Evolutionary conservation across 176 grass and related monocot genomes (phyloP), one percentile per base, ranked within the genome.

Genomic region (Aegilops longissima): DNA sequence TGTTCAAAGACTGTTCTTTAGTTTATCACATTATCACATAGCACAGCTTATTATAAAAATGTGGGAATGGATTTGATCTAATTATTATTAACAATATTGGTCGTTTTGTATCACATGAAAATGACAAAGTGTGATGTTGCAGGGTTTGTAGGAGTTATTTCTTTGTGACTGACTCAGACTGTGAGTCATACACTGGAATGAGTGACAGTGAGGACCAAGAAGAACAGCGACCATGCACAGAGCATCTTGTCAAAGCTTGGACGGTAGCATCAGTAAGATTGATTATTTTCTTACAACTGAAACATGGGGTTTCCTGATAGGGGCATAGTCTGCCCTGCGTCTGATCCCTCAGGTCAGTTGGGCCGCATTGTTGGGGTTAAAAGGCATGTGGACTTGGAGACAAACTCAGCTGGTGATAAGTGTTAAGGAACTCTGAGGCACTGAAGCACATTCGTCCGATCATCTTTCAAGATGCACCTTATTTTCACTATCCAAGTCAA

Each of bases 191-290:
- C 70, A 67, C 68, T 66, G 96, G 93, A 61, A 89, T 80, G 24
- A 94, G 88, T 88, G 94, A 96, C 62, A 96, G 90, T 33, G 94
- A 99, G 78, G 94, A 99, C 66, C 90, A 92, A 81, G 89, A 95
- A 70, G 92, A 88, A 61, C 49, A 17, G 14, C 14, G 82, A 86
- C 35, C 93, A 88, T 84, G 90, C 92, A 21, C 86, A 92, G 54
- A 89, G 70, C 66, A 95, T 96, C 65, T 82, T 98, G 61, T 91
- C 93, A 51, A 16, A 90, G 87, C 42, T 86, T 99, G 63, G 97
- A 94, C 18, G 90, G 92, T 76, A 94, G 90, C 82, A 95, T 99
- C 24, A 81, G 27, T 35, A 99, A 96, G 81, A 94, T 99, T 31
- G 93, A 99, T 83, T 82, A 94, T 82, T 96, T 96, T 85, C 87